Conservation (phyloP, 1,284 basidiomycete species). For the Rhodotorula sp. region DNA sequence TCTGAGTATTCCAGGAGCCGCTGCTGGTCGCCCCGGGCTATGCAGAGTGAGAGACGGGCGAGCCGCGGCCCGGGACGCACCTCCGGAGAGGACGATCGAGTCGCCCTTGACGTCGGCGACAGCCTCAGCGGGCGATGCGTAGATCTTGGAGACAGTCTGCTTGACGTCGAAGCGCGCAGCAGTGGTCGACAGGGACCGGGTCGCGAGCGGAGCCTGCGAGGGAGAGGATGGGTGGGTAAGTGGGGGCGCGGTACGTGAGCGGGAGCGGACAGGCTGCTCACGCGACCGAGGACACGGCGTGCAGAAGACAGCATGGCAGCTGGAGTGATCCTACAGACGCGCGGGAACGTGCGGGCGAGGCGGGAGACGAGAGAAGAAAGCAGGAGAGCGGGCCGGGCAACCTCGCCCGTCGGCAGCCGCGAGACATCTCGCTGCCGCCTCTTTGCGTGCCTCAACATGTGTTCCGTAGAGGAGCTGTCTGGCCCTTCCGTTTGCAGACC, state of each 20-base stretch:
- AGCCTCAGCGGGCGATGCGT: conserved; percentile 74
- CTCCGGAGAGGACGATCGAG: conserved; percentile 74
- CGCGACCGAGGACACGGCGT: conserved; percentile 12
- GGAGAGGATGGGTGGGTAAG: neutral
- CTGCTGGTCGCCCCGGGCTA: no score
- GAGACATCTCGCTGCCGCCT: no score
- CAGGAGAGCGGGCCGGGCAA: neutral
- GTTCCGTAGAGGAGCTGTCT: no score
- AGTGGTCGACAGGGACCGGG: conserved; percentile 25
- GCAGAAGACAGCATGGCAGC: conserved; percentile 16
- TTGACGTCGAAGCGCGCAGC: conserved; percentile 22
- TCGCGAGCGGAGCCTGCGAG: neutral
- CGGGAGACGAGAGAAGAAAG: neutral
- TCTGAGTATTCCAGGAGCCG: no score
- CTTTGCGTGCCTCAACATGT: no score
- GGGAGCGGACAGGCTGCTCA: neutral
- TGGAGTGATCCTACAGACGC: neutral
- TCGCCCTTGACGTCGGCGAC: conserved; percentile 78
- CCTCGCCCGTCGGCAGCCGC: no score
- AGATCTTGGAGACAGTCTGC: conserved; percentile 62
- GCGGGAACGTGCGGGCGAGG: no score
- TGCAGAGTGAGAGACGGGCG: neutral
- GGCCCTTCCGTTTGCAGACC: no score
- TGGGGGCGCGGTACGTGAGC: neutral
- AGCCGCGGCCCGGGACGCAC: conserved; percentile 52